Conservation (phyloP, 805 yeast species). For the Clavispora carvajalis region DNA sequence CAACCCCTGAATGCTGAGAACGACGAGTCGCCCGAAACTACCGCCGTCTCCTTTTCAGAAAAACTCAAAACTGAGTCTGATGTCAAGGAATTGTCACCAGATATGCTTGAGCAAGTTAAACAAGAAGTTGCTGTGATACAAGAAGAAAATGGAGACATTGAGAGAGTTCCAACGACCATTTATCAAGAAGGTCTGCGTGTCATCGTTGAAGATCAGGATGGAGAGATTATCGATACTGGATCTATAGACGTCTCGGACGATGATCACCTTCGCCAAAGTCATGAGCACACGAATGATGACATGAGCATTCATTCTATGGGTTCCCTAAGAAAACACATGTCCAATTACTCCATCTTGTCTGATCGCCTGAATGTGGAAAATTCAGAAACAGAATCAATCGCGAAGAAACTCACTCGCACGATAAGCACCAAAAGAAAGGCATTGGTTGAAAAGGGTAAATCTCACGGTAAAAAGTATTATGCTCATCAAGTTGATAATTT, state of each 20-base stretch:
- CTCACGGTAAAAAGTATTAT: conserved; percentile 24
- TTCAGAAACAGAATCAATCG: conserved; percentile 12
- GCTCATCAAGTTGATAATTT: conserved; percentile 80
- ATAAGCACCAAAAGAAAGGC: conserved; percentile 18
- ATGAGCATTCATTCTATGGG: conserved; percentile 35
- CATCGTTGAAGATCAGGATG: conserved; percentile 76
- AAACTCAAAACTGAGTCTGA: not conserved
- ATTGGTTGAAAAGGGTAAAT: conserved; percentile 31
- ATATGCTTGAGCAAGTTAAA: not conserved
- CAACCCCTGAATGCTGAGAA: conserved; percentile 6
- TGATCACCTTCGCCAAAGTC: not conserved
- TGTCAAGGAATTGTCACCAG: not conserved
- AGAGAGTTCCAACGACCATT: conserved; percentile 26
- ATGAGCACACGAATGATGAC: not conserved
- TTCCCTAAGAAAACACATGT: conserved; percentile 34
- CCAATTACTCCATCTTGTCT: conserved; percentile 29
- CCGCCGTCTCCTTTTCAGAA: conserved; percentile 1
- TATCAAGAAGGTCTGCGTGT: conserved; percentile 64
- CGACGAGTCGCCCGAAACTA: conserved; percentile 4
- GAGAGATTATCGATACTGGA: conserved; percentile 66
- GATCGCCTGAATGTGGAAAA: conserved; percentile 3
- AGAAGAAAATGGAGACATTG: not conserved
- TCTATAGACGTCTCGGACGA: conserved; percentile 22
- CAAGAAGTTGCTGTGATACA: not conserved
- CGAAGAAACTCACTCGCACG: conserved; percentile 10